phyloP scores from a whole-genome alignment of 768 basidiomycete species.

The Mycena floridula region DNA sequence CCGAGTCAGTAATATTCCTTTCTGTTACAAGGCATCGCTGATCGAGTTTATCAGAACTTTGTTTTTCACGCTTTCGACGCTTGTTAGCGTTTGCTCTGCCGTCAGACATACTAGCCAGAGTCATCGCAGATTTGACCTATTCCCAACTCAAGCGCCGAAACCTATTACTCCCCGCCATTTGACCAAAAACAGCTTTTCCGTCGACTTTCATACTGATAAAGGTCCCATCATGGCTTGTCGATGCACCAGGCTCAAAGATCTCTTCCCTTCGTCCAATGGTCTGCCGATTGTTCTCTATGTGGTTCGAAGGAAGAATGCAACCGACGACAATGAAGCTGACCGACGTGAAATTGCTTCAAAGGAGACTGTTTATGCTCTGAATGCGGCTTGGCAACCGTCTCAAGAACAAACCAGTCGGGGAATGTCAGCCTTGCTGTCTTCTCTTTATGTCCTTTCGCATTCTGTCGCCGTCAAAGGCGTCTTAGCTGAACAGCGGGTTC shows the following conservation, averaged over 20 bases:
- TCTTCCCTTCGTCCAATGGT: slow-evolving; percentile 7
- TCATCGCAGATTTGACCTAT: slow-evolving; percentile 15
- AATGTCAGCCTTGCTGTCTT: slow-evolving; percentile 23
- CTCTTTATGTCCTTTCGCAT: slow-evolving; percentile 18
- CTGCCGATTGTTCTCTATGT: neutral
- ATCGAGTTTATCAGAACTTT: slow-evolving; percentile 10
- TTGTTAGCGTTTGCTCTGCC: slow-evolving; percentile 20
- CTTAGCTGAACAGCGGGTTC: slow-evolving; percentile 12
- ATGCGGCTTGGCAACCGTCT: slow-evolving; percentile 18
- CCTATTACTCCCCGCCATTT: neutral
- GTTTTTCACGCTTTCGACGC: slow-evolving; percentile 15
- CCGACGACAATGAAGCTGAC: neutral
- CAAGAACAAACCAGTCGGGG: slow-evolving; percentile 20
- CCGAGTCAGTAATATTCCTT: slow-evolving; percentile 14
- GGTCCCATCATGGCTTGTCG: slow-evolving; percentile 17
- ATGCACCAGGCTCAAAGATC: slow-evolving; percentile 13
- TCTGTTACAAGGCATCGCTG: neutral
- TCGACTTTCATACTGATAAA: slow-evolving; percentile 20
- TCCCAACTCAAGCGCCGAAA: neutral
- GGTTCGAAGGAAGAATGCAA: neutral
- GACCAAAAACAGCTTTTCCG: neutral
- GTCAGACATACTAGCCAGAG: slow-evolving; percentile 11
- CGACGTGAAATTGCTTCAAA: slow-evolving; percentile 13
- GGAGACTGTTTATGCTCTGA: slow-evolving; percentile 13
- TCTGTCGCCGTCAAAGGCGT: slow-evolving; percentile 12